phyloP scores from a whole-genome alignment of 2,329 filamentous ascomycete genomes.

The Zymoseptoria brevis region DNA sequence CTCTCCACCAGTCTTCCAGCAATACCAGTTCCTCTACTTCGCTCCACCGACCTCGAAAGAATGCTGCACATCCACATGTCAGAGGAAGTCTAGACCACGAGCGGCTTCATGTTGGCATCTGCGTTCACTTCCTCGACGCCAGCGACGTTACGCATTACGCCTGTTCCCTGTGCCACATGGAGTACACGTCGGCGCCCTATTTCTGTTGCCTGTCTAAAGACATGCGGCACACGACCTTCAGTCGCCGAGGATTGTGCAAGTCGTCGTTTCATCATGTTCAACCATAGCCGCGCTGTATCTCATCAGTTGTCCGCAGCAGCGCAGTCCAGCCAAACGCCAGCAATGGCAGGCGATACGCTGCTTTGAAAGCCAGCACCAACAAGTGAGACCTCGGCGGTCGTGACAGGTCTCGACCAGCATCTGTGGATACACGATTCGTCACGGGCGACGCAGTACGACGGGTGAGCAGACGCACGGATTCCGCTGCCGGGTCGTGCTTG shows the following conservation, averaged over 20 bases:
- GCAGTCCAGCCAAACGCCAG: not conserved
- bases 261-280: not conserved
- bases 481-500: not conserved
- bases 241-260: not conserved
- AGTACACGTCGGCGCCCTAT: not conserved
- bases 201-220: too few relatives aligned
- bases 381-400: not conserved
- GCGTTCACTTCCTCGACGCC: not conserved
- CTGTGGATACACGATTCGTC: not conserved
- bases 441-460: not conserved
- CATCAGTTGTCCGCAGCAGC: not conserved
- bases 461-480: not conserved
- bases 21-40: not conserved
- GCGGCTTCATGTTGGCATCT: not conserved
- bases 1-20: not conserved
- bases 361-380: not conserved
- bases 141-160: not conserved
- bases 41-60: not conserved
- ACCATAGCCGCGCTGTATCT: not conserved
- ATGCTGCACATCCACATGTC: not conserved
- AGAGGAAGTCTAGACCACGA: not conserved
- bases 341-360: not conserved
- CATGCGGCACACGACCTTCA: not conserved
- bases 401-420: not conserved
- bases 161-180: not conserved